Evolutionary conservation across 257 asterid species (phyloP).

Genomic region (Fraxinus quadrangulata): DNA sequence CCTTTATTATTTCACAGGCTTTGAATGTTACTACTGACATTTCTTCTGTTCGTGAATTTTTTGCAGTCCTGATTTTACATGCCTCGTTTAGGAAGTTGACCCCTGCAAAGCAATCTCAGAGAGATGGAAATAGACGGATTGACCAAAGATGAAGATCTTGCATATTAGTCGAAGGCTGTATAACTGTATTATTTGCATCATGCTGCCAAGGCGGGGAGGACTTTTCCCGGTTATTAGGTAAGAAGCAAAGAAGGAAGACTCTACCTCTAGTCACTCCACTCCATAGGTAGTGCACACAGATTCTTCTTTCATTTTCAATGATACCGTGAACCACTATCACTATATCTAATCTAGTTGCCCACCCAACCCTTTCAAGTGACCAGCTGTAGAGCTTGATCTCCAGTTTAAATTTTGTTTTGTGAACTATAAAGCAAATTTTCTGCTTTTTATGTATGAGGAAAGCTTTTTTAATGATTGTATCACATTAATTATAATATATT

Average conservation of each 20-base stretch:
- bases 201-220: not conserved
- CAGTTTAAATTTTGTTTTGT: not conserved
- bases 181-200: not conserved
- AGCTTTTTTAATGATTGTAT: not conserved
- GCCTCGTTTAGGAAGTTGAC: slow-evolving; percentile 87
- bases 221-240: no score
- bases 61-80: slow-evolving; percentile 79
- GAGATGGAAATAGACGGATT: slow-evolving; percentile 41
- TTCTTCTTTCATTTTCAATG: no score
- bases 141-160: slow-evolving; percentile 31
- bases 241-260: no score
- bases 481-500: no score
- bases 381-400: not conserved
- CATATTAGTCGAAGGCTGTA: not conserved
- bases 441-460: not conserved
- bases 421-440: not conserved
- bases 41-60: slow-evolving; percentile 6
- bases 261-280: no score
- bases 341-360: not conserved
- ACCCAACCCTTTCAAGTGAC: not conserved
- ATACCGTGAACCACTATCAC: not conserved
- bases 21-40: not conserved
- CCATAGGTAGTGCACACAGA: no score
- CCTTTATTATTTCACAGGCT: not conserved
- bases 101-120: slow-evolving; percentile 50